Evolutionary conservation across 208 protist genomes (phyloP).

Genomic region (Acanthamoeba quina): DNA sequence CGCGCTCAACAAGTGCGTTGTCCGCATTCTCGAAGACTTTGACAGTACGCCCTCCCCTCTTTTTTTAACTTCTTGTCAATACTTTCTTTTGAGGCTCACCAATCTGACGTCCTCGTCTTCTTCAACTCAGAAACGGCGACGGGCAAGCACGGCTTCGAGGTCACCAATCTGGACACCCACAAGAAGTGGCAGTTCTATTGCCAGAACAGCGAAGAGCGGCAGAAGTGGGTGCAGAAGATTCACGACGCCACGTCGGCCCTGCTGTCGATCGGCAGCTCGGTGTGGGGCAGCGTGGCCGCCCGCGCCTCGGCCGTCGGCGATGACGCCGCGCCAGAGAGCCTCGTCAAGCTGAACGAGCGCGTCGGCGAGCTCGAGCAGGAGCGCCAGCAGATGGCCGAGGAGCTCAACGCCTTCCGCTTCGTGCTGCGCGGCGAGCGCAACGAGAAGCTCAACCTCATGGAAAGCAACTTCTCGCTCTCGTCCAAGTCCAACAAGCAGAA

Average conservation of each 20-base stretch:
- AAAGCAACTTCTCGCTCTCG: conserved; percentile 30
- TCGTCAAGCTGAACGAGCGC: conserved; percentile 19
- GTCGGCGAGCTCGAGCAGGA: conserved; percentile 2
- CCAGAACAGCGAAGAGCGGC: conserved; percentile 34
- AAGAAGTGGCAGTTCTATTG: conserved; percentile 61
- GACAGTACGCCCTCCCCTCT: not conserved
- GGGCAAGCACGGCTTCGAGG: conserved; percentile 23
- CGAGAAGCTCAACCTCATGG: conserved; percentile 26
- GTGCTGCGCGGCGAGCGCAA: conserved; percentile 24
- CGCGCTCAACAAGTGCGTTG: conserved; percentile 6
- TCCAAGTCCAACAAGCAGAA: conserved; percentile 48
- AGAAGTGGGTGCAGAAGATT: conserved; percentile 54
- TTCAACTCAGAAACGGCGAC: not conserved
- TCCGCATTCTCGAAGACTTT: conserved; percentile 48
- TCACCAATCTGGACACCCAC: conserved; percentile 7
- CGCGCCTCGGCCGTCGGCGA: not conserved
- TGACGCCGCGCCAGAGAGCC: not conserved
- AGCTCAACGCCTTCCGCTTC: conserved; percentile 42
- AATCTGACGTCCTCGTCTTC: not conserved
- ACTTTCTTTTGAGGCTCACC: no score
- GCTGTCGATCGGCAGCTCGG: conserved; percentile 12
- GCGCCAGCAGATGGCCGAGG: conserved; percentile 37
- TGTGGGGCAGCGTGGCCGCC: not conserved
- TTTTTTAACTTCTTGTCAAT: not conserved
- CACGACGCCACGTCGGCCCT: conserved; percentile 16